A percentile compares a stretch with the other conserved stretches of the same genome.
Evolutionary conservation across 2,329 filamentous ascomycete species (phyloP).

Genomic region (Penicillium occitanis): DNA sequence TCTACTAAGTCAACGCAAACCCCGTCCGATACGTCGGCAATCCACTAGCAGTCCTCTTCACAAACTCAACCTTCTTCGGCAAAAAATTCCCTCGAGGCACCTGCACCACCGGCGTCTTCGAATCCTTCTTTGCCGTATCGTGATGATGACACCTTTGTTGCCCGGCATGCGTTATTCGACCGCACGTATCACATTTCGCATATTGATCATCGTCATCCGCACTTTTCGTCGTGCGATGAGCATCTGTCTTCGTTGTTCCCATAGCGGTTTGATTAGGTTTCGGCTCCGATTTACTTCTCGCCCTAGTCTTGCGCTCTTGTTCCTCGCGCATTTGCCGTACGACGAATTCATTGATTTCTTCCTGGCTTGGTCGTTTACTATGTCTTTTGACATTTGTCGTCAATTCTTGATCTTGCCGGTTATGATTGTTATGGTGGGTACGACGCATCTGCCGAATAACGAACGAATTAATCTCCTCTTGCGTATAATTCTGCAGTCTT

Average conservation of each 20-base stretch:
- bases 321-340: conserved; percentile 31
- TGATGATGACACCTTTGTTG: conserved; percentile 27
- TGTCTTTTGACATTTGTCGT: conserved; percentile 21
- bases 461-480: conserved; percentile 32
- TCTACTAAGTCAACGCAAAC: conserved; percentile 26
- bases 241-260: not conserved
- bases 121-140: not conserved
- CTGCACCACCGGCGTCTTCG: conserved; percentile 27
- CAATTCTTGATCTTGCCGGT: conserved; percentile 5
- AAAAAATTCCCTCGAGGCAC: conserved; percentile 27
- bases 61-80: conserved; percentile 28
- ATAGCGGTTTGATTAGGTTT: not conserved
- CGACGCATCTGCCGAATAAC: conserved; percentile 29
- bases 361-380: conserved; percentile 30
- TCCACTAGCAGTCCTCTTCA: conserved; percentile 26
- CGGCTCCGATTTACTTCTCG: conserved; percentile 12
- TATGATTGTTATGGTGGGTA: conserved; percentile 15
- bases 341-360: conserved; percentile 33
- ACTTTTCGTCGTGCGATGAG: not conserved
- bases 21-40: conserved; percentile 29
- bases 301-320: conserved; percentile 25
- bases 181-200: conserved; percentile 22
- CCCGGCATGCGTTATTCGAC: conserved; percentile 26
- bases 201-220: not conserved
- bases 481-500: conserved; percentile 23